Percentiles rank a stretch among this genome's conserved stretches.
Evolutionary conservation across 2,329 filamentous ascomycete species (phyloP).

Genomic region (Paraconiothyrium sp.): DNA sequence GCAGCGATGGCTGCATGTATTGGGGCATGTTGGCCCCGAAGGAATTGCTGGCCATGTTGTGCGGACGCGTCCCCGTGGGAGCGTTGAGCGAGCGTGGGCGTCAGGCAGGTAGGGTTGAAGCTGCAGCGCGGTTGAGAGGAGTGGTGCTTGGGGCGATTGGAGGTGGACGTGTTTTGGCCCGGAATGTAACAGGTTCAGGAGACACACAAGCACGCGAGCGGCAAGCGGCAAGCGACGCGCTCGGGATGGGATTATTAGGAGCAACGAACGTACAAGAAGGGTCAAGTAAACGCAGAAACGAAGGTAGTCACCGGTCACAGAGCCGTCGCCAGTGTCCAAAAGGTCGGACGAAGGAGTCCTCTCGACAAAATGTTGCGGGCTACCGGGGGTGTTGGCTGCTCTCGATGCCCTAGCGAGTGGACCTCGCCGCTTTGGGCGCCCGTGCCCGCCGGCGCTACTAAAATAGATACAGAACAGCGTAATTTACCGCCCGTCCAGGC

Average conservation of each 20-base stretch:
- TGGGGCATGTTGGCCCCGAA: conserved; percentile 56
- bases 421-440: conserved; percentile 9
- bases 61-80: conserved; percentile 50
- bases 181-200: conserved; percentile 37
- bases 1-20: conserved; percentile 86
- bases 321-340: conserved; percentile 33
- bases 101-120: conserved; percentile 29
- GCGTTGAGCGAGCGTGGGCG: conserved; percentile 41
- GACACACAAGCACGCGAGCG: conserved; percentile 27
- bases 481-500: conserved; percentile 6
- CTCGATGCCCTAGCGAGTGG: conserved; percentile 13
- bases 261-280: conserved; percentile 42
- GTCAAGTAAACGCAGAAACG: conserved; percentile 36
- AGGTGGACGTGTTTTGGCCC: conserved; percentile 24
- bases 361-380: conserved; percentile 25
- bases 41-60: conserved; percentile 68
- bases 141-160: conserved; percentile 2
- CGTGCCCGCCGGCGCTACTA: conserved; percentile 1
- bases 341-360: conserved; percentile 29
- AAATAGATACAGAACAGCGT: conserved; percentile 16
- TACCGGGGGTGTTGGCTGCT: conserved; percentile 7
- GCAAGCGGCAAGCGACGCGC: conserved; percentile 16
- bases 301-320: conserved; percentile 32
- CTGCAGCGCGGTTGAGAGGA: conserved; percentile 20
- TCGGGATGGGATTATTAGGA: conserved; percentile 29